phyloP scores from a whole-genome alignment of 148 eudicot genomes.

The Beta vulgaris region DNA sequence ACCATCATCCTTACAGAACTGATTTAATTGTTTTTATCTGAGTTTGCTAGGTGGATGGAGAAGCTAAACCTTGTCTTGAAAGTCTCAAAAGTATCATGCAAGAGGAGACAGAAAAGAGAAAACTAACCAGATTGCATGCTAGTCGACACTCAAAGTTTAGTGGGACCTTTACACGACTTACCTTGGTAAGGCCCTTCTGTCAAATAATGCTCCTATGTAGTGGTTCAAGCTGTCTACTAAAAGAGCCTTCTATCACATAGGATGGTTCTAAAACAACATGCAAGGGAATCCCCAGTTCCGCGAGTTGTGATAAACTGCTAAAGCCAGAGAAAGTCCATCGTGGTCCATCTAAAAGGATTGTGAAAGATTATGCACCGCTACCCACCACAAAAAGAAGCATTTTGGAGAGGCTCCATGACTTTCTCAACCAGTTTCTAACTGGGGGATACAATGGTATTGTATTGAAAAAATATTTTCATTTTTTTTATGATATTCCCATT shows the following conservation, averaged over 20 bases:
- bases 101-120: slow-evolving; percentile 74
- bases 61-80: slow-evolving; percentile 48
- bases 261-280: slow-evolving; percentile 80
- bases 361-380: slow-evolving; percentile 51
- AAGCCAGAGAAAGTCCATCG: slow-evolving; percentile 59
- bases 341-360: slow-evolving; percentile 65
- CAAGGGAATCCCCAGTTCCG: slow-evolving; percentile 67
- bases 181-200: slow-evolving; percentile 54
- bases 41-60: slow-evolving; percentile 50
- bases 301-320: slow-evolving; percentile 49
- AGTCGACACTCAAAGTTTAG: slow-evolving; percentile 64
- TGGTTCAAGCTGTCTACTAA: slow-evolving; percentile 7
- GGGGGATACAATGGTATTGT: slow-evolving; percentile 90
- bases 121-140: slow-evolving; percentile 46
- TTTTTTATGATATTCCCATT: neutral
- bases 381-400: slow-evolving; percentile 59
- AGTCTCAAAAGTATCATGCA: slow-evolving; percentile 70
- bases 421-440: slow-evolving; percentile 66
- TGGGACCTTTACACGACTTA: slow-evolving; percentile 77
- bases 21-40: slow-evolving; percentile 11
- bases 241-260: slow-evolving; percentile 36
- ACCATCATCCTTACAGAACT: neutral
- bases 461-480: neutral
- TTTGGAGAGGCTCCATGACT: slow-evolving; percentile 56
- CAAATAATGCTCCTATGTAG: neutral